Percentiles rank a stretch among this genome's conserved stretches.
These are phyloP conservation scores for Nothophoma quercina DNA, from an alignment of 2,329 filamentous ascomycete species.

Conservation along the genomic window DNA sequence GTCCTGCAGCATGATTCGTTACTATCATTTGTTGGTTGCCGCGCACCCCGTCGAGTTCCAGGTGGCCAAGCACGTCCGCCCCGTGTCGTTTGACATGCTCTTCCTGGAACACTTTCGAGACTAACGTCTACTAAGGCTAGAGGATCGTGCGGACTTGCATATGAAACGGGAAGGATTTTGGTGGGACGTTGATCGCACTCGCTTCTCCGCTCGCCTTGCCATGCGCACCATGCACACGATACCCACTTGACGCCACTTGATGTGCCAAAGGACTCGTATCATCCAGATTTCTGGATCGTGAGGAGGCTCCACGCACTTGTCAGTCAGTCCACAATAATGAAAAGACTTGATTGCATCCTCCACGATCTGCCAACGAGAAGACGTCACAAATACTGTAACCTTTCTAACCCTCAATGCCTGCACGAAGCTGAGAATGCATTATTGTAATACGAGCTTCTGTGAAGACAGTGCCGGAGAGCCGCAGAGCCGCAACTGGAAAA, in stretches of 20 bases:
- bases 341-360: neutral
- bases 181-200: conserved; percentile 15
- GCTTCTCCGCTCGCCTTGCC: conserved; percentile 8
- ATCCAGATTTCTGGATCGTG: conserved; percentile 1
- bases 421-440: neutral
- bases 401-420: neutral
- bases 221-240: conserved; percentile 9
- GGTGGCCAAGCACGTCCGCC: conserved; percentile 1
- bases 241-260: conserved; percentile 19
- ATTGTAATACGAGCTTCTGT: neutral
- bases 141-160: conserved; percentile 15
- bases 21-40: conserved; percentile 2
- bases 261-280: conserved; percentile 1
- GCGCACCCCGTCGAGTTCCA: conserved; percentile 6
- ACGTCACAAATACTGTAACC: neutral
- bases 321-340: neutral
- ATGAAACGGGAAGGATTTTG: conserved; percentile 15
- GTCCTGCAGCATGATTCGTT: conserved; percentile 2
- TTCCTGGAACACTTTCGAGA: conserved; percentile 7
- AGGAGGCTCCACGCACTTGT: neutral
- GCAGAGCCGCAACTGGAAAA: conserved; percentile 5
- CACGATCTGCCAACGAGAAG: neutral
- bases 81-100: conserved; percentile 13
- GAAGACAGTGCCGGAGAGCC: neutral
- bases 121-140: conserved; percentile 6